Base-by-base conservation (phyloP, 805 yeast species). In the Cyberlindnera suaveolens region DNA sequence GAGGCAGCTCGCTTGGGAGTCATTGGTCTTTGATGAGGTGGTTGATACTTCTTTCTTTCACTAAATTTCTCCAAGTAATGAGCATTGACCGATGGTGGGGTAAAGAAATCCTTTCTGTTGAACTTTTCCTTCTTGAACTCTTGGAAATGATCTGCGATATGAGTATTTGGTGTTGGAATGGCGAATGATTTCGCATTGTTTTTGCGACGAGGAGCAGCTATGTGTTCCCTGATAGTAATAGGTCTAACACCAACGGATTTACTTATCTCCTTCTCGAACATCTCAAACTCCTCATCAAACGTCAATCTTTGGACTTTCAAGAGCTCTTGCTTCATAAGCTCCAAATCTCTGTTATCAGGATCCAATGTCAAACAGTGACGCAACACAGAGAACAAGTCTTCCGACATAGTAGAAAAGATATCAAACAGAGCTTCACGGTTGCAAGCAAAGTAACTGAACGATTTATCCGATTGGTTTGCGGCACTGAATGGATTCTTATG, bases 371-470 rank as follows among this genome's bases (percentile, higher is more conserved):
- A 70, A 47, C 85, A 74, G 51, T 77, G 77, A 44, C 96, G 75
- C 58, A 90, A 72, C 0, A 86, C 95, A n/a, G 83, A 78, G 60
- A 88, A 91, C 55, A 89, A 74, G 57, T 89, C 96, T 41, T 78
- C 80, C 41, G 93, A 78, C 88, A 91, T 82, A 5, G 89, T 70
- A 15, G 96, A 89, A 61, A 90, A 91, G 34, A 89, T 85, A 65
- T 91, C 98, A 65, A 88, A 89, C 38, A 91, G 68, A 2, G 95
- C 84, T 62, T 91, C 97, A 52, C 96, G 76, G 56, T 86, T 85
- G 30, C 83, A 77, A 11, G 91, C 90, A 68, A 85, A 90, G 64
- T 87, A 90, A 54, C 85, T 66, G 62, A 89, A 90, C 40, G 90
- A 67, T 57, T 85, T 85, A 65, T 89, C 97, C 14, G 81, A 71